These are phyloP conservation scores for Stylonectria norvegica DNA, from an alignment of 2,329 filamentous ascomycete species.

Conservation along the genomic window DNA sequence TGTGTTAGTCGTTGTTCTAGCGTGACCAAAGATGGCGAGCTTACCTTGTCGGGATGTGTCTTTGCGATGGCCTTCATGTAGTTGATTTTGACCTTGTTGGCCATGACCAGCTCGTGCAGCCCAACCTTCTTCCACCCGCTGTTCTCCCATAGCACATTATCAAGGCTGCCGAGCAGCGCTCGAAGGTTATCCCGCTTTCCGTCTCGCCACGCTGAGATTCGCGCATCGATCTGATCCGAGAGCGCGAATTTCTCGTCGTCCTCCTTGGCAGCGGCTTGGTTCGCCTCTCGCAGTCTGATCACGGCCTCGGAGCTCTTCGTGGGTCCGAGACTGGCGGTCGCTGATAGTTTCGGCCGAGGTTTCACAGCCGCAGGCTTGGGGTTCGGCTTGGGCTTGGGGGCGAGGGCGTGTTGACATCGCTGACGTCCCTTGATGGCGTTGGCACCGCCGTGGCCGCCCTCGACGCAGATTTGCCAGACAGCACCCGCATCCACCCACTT, in stretches of 20 bases:
- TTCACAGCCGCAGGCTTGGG: conserved; percentile 45
- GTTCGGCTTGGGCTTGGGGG: conserved; percentile 57
- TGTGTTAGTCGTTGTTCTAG: conserved; percentile 8
- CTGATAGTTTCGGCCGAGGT: conserved; percentile 44
- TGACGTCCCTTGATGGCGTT: conserved; percentile 82
- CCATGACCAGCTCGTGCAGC: conserved; percentile 87
- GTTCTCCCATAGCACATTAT: conserved; percentile 84
- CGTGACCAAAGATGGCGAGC: conserved; percentile 20
- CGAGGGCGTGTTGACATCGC: conserved; percentile 82
- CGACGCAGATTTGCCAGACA: conserved; percentile 80
- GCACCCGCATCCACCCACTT: conserved; percentile 80
- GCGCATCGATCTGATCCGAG: conserved; percentile 78
- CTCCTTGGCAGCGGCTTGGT: conserved; percentile 77
- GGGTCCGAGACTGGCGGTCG: conserved; percentile 37
- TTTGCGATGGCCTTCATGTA: conserved; percentile 99
- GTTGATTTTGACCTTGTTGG: conserved; percentile 91
- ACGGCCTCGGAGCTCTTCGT: conserved; percentile 71
- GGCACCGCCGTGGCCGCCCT: conserved; percentile 79
- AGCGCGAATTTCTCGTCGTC: conserved; percentile 93
- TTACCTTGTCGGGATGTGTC: conserved; percentile 97
- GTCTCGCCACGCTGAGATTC: conserved; percentile 76
- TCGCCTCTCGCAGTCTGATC: conserved; percentile 74
- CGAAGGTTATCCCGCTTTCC: conserved; percentile 91
- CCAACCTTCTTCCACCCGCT: conserved; percentile 97
- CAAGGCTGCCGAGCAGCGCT: conserved; percentile 80